A percentile compares a stretch with the other conserved stretches of the same genome.
Evolutionary conservation across 331 rosid genomes (phyloP).

Genomic region (Malus hybrid): DNA sequence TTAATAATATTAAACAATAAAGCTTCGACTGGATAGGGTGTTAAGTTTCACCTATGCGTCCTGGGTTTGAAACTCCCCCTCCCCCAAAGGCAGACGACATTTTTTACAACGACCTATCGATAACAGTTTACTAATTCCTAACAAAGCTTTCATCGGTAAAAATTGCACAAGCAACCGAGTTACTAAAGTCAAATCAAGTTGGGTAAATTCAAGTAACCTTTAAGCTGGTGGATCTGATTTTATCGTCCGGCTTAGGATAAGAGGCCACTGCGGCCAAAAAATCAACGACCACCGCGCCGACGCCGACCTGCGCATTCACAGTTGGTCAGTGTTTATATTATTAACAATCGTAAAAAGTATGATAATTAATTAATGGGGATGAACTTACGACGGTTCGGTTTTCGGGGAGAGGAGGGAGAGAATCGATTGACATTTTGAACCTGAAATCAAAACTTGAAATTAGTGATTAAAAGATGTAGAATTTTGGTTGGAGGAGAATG

Average conservation of each 20-base stretch:
- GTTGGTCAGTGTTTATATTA: too few species aligned
- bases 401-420: slow-evolving; percentile 36
- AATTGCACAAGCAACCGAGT: neutral
- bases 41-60: too few species aligned
- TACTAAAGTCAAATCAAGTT: neutral
- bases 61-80: too few species aligned
- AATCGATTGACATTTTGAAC: slow-evolving; percentile 37
- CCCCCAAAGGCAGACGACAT: too few species aligned
- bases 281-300: slow-evolving; percentile 56
- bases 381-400: slow-evolving; percentile 4
- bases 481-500: neutral
- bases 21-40: too few species aligned
- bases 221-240: slow-evolving; percentile 62
- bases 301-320: slow-evolving; percentile 42
- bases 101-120: too few species aligned
- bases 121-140: too few species aligned
- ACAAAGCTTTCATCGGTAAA: too few species aligned
- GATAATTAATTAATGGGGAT: neutral
- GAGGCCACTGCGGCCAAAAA: slow-evolving; percentile 52
- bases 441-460: slow-evolving; percentile 14
- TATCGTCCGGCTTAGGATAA: slow-evolving; percentile 74
- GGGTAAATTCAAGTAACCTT: slow-evolving; percentile 32
- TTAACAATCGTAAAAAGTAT: neutral
- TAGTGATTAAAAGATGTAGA: neutral
- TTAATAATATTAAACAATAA: too few species aligned